phyloP scores from a whole-genome alignment of 129 eudicot genomes.

The Glebionis coronaria region DNA sequence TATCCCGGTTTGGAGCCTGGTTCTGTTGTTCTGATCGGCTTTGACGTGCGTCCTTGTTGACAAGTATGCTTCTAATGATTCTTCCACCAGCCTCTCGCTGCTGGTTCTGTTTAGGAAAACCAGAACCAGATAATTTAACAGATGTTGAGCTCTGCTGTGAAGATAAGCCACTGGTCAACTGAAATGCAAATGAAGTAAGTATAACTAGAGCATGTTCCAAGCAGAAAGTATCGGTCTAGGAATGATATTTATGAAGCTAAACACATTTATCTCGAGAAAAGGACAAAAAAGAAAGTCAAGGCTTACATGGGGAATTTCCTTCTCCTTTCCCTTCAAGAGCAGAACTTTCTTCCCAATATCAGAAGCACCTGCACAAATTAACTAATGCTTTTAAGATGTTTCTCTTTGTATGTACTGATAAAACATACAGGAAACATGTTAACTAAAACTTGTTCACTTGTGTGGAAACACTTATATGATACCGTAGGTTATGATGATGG shows the following conservation, averaged over 20 bases:
- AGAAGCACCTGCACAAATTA: constrained; percentile 50
- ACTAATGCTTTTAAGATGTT: not conserved
- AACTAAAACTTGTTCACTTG: too few species aligned
- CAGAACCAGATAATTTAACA: constrained; percentile 36
- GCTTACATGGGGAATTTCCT: constrained; percentile 68
- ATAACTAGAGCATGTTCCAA: not conserved
- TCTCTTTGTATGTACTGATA: too few species aligned
- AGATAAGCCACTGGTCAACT: constrained; percentile 26
- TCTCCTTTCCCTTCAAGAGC: constrained; percentile 89
- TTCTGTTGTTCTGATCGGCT: constrained; percentile 51
- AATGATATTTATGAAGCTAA: not conserved
- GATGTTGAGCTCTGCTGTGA: constrained; percentile 40
- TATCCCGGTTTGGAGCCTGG: constrained; percentile 42
- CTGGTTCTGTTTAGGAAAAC: constrained; percentile 51
- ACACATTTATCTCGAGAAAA: not conserved
- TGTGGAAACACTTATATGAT: too few species aligned
- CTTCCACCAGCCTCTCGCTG: constrained; percentile 69
- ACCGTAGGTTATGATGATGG: too few species aligned
- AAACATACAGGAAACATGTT: too few species aligned
- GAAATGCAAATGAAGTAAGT: constrained; percentile 6
- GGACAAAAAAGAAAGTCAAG: not conserved
- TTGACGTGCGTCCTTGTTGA: constrained; percentile 62
- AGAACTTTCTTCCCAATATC: constrained; percentile 73
- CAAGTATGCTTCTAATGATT: constrained; percentile 73
- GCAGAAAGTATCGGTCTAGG: not conserved